Evolutionary conservation across 371 early-diverging fungal species (phyloP), one percentile per base, ranked within the genome.

Genomic region (Dipsacomyces acuminosporus): DNA sequence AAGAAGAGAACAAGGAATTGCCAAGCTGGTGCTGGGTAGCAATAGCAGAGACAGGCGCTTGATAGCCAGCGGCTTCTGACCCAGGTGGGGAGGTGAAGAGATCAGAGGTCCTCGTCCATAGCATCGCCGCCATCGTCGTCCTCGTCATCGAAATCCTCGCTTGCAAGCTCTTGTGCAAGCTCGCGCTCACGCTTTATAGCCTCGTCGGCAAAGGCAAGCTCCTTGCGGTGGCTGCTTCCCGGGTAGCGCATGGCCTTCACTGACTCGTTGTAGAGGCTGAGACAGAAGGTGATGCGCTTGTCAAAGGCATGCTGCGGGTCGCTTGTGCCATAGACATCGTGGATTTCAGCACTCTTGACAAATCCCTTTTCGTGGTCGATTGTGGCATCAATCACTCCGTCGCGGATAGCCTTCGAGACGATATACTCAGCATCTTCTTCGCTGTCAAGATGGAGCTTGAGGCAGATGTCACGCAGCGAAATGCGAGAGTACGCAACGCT

Each of bases 401-500:
- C 98, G 36, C 93, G 86, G 56, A 98, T 95, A n/a, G 98, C 90
- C 80, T 98, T 98, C 52, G 93, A 88, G 3, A 98, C 94, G 73
- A 98, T 95, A 75, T 91, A 96, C 72, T 96, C 96, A 35, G 96
- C 97, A 67, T 96, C 96, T 64, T 96, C 94, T 65, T 96, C 98
- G 59, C 91, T 88, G 66, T 96, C 96, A 72, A 98, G 71, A 55
- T 94, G 93, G 55, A 98, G 80, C 76, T 94, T 94, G 63, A 93
- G 74, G 75, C 96, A 94, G 47, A 97, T 93, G 59, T 98, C 98
- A 22, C 90, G 76, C 59, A 98, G 78, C n/a, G 95, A 90, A 55
- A 98, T 96, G 49, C 90, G 87, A 18, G 94, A 91, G 75, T 98
- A 98, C 2, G 94, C 87, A 49, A 93, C 64, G 72, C 88, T 87